A percentile compares a stretch with the other conserved stretches of the same genome.
These are phyloP conservation scores for Penicillium sp. DNA, from an alignment of 2,329 filamentous ascomycete genomes.

Conservation along the genomic window DNA sequence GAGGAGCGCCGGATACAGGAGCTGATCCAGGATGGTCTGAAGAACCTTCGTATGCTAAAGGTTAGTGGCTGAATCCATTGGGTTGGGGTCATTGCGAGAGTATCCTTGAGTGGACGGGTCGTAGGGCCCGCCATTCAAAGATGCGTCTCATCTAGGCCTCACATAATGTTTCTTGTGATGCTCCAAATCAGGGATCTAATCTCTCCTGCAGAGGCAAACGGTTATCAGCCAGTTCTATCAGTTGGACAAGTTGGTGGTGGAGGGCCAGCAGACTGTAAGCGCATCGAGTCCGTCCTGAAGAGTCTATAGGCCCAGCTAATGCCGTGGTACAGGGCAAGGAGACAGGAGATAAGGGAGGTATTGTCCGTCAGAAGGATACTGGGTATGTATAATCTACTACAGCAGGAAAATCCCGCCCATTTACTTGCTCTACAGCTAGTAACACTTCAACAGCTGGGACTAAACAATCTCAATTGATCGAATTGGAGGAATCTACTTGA, in stretches of 20 bases:
- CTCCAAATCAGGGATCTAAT: conserved; percentile 38
- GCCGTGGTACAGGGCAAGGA: conserved; percentile 45
- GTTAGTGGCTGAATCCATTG: conserved; percentile 54
- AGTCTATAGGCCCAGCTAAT: conserved; percentile 11
- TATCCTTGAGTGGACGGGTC: background rate
- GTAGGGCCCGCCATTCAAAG: background rate
- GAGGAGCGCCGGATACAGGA: conserved; percentile 82
- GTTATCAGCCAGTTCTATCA: conserved; percentile 94
- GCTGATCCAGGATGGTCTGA: conserved; percentile 82
- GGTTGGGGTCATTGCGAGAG: background rate
- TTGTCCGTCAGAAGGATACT: conserved; percentile 76
- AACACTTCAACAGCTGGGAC: conserved; percentile 34
- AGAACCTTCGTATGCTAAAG: conserved; percentile 88
- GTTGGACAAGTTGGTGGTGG: conserved; percentile 86
- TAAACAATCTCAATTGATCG: conserved; percentile 20
- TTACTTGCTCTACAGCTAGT: conserved; percentile 8
- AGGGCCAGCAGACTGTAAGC: conserved; percentile 77
- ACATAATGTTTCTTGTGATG: background rate
- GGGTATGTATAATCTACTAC: conserved; percentile 57
- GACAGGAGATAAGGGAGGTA: conserved; percentile 65
- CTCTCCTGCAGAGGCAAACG: conserved; percentile 78
- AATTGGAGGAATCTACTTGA: conserved; percentile 7
- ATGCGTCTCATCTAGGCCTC: background rate
- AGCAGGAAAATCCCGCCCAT: background rate
- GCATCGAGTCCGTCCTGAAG: conserved; percentile 16